Evolutionary conservation across 495 filamentous ascomycete species (phyloP).

Genomic region (Podospora appendiculata): DNA sequence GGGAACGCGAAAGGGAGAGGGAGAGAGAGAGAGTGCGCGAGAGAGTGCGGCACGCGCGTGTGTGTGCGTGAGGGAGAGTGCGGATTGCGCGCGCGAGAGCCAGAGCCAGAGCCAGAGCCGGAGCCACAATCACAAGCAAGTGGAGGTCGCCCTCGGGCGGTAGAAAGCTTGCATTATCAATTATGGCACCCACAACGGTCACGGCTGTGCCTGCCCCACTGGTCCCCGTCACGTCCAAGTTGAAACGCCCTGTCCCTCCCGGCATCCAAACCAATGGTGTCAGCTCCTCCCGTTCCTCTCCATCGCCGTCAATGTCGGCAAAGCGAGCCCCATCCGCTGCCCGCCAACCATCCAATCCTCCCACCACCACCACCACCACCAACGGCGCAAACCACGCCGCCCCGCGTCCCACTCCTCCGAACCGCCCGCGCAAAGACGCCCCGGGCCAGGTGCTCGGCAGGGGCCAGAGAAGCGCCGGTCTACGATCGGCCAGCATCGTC

Average conservation of each 20-base stretch:
- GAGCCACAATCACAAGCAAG: background rate
- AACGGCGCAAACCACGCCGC: conserved; percentile 29
- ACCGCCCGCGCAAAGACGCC: conserved; percentile 44
- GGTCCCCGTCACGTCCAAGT: conserved; percentile 50
- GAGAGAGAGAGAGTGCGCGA: too few relatives aligned
- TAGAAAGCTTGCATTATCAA: conserved; percentile 21
- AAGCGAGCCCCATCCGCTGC: conserved; percentile 47
- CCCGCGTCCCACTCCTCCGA: conserved; percentile 40
- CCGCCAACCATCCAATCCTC: conserved; percentile 30
- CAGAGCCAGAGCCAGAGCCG: too few relatives aligned
- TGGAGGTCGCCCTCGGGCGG: background rate
- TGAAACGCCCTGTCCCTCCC: conserved; percentile 66
- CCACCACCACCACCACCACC: conserved; percentile 22
- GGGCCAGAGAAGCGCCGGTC: conserved; percentile 32
- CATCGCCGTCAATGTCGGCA: conserved; percentile 58
- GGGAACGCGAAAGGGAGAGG: too few relatives aligned
- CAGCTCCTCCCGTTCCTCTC: conserved; percentile 53
- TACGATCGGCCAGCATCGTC: conserved; percentile 36
- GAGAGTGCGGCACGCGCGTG: too few relatives aligned
- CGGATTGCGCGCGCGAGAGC: too few relatives aligned
- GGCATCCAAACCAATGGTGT: conserved; percentile 63
- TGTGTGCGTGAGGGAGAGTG: too few relatives aligned
- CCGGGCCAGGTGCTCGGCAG: conserved; percentile 27
- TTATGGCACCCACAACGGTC: conserved; percentile 32
- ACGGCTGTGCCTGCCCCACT: conserved; percentile 37